Evolutionary conservation across 2,329 filamentous ascomycete species (phyloP), one percentile per base, ranked within the genome.

Genomic region (Berkeleyomyces basicola): DNA sequence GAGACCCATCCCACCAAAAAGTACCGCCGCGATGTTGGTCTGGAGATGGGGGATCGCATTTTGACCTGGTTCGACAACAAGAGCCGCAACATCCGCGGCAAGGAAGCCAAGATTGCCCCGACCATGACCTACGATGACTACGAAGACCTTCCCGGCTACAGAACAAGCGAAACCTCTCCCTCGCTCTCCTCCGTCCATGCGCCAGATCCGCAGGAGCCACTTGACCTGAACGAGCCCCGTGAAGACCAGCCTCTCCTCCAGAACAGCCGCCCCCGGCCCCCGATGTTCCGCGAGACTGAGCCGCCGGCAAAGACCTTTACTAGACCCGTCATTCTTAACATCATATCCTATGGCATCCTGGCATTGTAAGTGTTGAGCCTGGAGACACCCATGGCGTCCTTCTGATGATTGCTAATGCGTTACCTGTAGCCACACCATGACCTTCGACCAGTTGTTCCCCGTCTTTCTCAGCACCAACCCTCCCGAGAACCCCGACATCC

Each of bases 1-100:
- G 93, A 99, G 75, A 97, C 93, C 1, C 93, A 99, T 70, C 81
- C 85, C 59, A 84, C 88, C 71, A 87, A 87, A 76, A 95, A 88
- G 75, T 73, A 84, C 67, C 79, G 84, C 63, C 82, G 82, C 53
- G 93, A 99, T 72, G 77, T 81, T 43, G 91, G 92, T 4, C 74
- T 87, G 11, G 87, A 92, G 70, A 70, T 89, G 31, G 92, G 93
- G 64, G 79, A 85, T 69, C 87, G 84, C 78, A 76, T 97, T 44
- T 66, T 83, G 16, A 73, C 73, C 3, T 72, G 76, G 61, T 68
- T 81, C 9, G 66, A 67, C 37, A 65, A 69, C 46, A 55, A 37
- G 16, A 53, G 37, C 11, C 40, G 47, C 37, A 55, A 61, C 36
- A 31, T 61, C 6, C 47, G 31, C 7, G 40, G 62, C 10, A 42